Evolutionary conservation across 306 rosid genomes (phyloP).

Genomic region (Cucurbita maxima): DNA sequence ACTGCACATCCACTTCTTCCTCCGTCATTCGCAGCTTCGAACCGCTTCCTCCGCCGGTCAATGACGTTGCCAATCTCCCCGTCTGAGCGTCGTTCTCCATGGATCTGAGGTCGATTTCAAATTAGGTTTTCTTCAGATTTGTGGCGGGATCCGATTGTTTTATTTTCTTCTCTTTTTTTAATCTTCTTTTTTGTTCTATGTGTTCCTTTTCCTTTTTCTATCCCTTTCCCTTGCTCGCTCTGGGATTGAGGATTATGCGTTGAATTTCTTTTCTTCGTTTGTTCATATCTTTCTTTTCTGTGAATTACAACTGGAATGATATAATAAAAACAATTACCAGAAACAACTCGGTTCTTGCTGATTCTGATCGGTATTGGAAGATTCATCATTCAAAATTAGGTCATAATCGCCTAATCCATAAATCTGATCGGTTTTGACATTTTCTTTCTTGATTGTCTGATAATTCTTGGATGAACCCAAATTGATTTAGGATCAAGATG

Average conservation of each 20-base stretch:
- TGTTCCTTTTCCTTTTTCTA: not conserved
- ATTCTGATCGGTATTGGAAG: not conserved
- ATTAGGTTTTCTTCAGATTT: not conserved
- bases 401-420: no score
- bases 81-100: slow-evolving; percentile 9
- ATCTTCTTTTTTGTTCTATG: not conserved
- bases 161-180: not conserved
- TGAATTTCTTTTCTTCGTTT: not conserved
- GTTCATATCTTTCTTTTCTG: slow-evolving; percentile 1
- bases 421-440: not conserved
- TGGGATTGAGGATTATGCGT: not conserved
- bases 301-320: not conserved
- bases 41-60: slow-evolving; percentile 13
- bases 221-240: not conserved
- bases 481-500: not conserved
- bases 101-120: not conserved
- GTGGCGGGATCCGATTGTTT: not conserved
- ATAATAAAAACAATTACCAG: not conserved
- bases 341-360: not conserved
- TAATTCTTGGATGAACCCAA: not conserved
- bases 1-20: slow-evolving; percentile 17
- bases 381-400: not conserved
- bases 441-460: not conserved
- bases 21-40: slow-evolving; percentile 20
- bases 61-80: slow-evolving; percentile 34